phyloP scores from a whole-genome alignment of 2,329 filamentous ascomycete species.

The Geosmithia putterillii region DNA sequence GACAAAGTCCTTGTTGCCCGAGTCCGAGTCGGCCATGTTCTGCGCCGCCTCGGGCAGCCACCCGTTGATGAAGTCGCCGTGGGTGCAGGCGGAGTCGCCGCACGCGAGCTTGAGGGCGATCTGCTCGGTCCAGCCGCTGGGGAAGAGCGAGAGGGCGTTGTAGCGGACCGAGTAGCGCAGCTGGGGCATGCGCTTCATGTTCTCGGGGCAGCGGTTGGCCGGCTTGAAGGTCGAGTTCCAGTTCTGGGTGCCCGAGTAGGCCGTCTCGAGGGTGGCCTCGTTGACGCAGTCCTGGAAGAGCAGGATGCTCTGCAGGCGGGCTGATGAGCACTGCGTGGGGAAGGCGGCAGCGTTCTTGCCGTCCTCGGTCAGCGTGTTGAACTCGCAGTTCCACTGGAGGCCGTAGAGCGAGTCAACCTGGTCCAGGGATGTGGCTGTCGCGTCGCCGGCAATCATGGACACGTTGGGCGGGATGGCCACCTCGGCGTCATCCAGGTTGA shows the following conservation, averaged over 20 bases:
- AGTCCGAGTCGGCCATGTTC: conserved; percentile 24
- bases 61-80: conserved; percentile 33
- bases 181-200: conserved; percentile 29
- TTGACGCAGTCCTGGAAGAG: conserved; percentile 13
- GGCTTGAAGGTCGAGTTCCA: conserved; percentile 5
- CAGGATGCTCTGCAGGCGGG: conserved; percentile 10
- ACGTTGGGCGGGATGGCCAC: conserved; percentile 30
- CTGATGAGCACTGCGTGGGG: conserved; percentile 11
- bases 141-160: conserved; percentile 23
- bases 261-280: conserved; percentile 8
- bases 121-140: conserved; percentile 26
- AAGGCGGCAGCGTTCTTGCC: conserved; percentile 12
- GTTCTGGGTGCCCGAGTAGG: conserved; percentile 7
- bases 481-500: conserved; percentile 25
- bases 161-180: conserved; percentile 32
- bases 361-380: conserved; percentile 6
- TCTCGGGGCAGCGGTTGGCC: conserved; percentile 21
- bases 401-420: conserved; percentile 7
- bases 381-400: conserved; percentile 18
- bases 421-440: conserved; percentile 15
- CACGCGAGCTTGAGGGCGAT: conserved; percentile 27
- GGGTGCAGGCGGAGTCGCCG: conserved; percentile 22
- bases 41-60: conserved; percentile 26
- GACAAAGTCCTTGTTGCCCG: conserved; percentile 20
- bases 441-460: conserved; percentile 25